These are phyloP conservation scores for Yarrowia alimentaria DNA, from an alignment of 805 yeast species.

Conservation along the genomic window DNA sequence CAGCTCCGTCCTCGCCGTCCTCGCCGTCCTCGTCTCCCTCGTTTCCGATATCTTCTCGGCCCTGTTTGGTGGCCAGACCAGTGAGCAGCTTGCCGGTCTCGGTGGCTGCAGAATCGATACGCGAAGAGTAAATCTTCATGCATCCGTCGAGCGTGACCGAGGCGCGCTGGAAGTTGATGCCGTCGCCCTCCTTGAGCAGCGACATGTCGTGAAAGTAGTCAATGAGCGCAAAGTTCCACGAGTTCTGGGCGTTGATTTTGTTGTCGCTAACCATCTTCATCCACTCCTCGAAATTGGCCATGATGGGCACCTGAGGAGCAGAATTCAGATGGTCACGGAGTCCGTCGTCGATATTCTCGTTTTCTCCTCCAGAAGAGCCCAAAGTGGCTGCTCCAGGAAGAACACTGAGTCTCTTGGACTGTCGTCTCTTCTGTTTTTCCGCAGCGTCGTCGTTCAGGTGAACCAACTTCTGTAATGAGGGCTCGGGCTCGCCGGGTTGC, in stretches of 20 bases:
- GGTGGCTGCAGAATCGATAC: conserved; percentile 88
- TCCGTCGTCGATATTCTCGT: conserved; percentile 7
- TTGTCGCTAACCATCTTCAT: conserved; percentile 78
- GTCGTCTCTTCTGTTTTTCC: conserved; percentile 33
- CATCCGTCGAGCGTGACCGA: conserved; percentile 92
- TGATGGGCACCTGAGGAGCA: conserved; percentile 31
- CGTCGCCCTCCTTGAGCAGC: conserved; percentile 68
- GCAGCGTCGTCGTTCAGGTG: conserved; percentile 36
- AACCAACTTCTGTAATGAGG: conserved; percentile 27
- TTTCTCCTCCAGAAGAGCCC: neutral
- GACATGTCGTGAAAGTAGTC: conserved; percentile 87
- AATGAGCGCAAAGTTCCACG: conserved; percentile 88
- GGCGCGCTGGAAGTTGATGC: conserved; percentile 86
- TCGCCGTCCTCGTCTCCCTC: conserved; percentile 33
- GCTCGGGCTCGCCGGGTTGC: neutral
- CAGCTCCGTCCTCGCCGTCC: conserved; percentile 30
- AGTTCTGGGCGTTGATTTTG: conserved; percentile 77
- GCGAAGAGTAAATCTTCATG: conserved; percentile 83
- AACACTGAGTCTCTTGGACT: conserved; percentile 27
- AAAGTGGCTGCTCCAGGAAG: conserved; percentile 11
- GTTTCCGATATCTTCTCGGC: conserved; percentile 30
- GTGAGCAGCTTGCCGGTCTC: conserved; percentile 83
- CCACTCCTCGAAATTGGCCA: conserved; percentile 68
- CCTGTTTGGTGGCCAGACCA: conserved; percentile 54
- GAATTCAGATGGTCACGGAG: conserved; percentile 8